phyloP scores from a whole-genome alignment of 495 filamentous ascomycete species.

The Tuber borchii region DNA sequence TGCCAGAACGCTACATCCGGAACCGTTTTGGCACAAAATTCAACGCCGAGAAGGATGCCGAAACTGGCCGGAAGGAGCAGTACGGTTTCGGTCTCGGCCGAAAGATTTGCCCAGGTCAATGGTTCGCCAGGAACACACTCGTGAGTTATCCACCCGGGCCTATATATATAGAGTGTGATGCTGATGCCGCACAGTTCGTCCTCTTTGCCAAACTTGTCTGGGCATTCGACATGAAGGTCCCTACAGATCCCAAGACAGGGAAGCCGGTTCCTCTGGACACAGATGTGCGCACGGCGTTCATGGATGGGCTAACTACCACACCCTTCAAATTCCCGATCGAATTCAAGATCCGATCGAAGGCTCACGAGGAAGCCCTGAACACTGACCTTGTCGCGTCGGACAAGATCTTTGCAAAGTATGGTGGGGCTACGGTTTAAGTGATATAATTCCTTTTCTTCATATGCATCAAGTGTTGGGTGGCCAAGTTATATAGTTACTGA shows the following conservation, averaged over 20 bases:
- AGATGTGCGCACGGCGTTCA: conserved; percentile 8
- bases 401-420: conserved; percentile 1
- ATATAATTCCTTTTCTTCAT: conserved; percentile 10
- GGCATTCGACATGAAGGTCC: conserved; percentile 13
- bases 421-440: conserved; percentile 3
- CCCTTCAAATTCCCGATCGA: conserved; percentile 8
- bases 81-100: conserved; percentile 9
- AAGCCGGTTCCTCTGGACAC: conserved; percentile 1
- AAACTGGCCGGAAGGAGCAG: conserved; percentile 8
- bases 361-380: conserved; percentile 6
- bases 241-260: conserved; percentile 9
- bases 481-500: background rate
- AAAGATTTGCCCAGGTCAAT: conserved; percentile 11
- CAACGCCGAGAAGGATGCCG: background rate
- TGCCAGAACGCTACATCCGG: conserved; percentile 39
- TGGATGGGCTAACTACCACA: conserved; percentile 6
- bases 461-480: conserved; percentile 6
- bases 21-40: conserved; percentile 17
- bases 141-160: background rate
- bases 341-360: conserved; percentile 8
- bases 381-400: background rate
- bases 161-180: background rate
- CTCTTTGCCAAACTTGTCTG: conserved; percentile 10
- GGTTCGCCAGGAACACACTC: conserved; percentile 10
- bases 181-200: conserved; percentile 6